A percentile compares a stretch with the other conserved stretches of the same genome.
phyloP scores from a whole-genome alignment of 768 basidiomycete genomes.

The Daedaleopsis sinensis region DNA sequence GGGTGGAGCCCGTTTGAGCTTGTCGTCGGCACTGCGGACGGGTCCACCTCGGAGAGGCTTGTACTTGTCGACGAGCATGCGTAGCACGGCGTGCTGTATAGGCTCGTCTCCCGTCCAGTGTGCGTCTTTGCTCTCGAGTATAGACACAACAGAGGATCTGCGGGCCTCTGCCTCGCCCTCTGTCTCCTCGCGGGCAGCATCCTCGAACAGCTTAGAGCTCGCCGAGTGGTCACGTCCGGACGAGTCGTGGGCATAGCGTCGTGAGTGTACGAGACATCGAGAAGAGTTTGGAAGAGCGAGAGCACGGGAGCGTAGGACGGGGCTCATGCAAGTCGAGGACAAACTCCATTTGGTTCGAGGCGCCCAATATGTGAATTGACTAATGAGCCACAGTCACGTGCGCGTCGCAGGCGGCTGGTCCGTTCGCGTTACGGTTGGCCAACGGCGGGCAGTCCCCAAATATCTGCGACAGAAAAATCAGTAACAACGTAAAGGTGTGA shows the following conservation, averaged over 20 bases:
- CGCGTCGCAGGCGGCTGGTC: no score
- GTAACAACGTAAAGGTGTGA: no score
- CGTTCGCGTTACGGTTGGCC: no score
- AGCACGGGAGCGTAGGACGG: slow-evolving; percentile 8
- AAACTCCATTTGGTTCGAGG: neutral
- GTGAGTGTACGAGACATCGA: neutral
- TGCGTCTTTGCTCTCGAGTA: slow-evolving; percentile 49
- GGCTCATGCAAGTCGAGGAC: slow-evolving; percentile 21
- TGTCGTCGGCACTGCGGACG: slow-evolving; percentile 66
- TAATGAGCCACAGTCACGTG: no score
- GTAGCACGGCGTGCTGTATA: slow-evolving; percentile 67
- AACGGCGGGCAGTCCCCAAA: no score
- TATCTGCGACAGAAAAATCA: no score
- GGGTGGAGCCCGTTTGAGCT: slow-evolving; percentile 54
- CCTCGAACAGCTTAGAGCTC: slow-evolving; percentile 66
- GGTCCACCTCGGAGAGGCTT: slow-evolving; percentile 72
- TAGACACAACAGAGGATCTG: slow-evolving; percentile 28
- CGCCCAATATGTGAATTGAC: no score
- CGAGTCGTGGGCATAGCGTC: slow-evolving; percentile 1
- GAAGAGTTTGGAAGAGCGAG: neutral
- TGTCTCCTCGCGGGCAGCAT: slow-evolving; percentile 59
- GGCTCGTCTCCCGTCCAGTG: slow-evolving; percentile 84
- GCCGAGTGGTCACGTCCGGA: slow-evolving; percentile 35
- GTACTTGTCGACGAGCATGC: slow-evolving; percentile 88
- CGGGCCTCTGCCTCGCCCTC: slow-evolving; percentile 31